Percentiles rank a stretch among this genome's conserved stretches.
phyloP scores from a whole-genome alignment of 441 rosid species.

The Erodium moschatum region DNA sequence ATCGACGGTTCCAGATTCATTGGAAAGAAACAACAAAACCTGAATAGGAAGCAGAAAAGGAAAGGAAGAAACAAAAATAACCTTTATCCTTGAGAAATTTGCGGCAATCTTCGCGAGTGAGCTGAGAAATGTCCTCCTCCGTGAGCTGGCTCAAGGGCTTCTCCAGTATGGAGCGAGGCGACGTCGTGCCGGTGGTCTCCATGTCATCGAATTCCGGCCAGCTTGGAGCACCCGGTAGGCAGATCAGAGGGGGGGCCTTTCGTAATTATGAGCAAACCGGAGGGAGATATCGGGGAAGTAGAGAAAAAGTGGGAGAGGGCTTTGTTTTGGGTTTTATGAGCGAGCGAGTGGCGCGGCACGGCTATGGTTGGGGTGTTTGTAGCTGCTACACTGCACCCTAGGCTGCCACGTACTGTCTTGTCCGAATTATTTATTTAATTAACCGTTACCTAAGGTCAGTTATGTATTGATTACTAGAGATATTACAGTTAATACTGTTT shows the following conservation, averaged over 20 bases:
- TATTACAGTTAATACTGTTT: neutral
- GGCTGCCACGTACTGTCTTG: slow-evolving; percentile 5
- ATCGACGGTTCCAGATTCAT: neutral
- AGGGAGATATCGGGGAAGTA: neutral
- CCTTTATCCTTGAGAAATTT: slow-evolving; percentile 93
- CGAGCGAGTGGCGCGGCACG: neutral
- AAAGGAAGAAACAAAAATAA: slow-evolving; percentile 15
- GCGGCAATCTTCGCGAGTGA: slow-evolving; percentile 97
- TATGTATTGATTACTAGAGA: neutral
- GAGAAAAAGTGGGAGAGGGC: neutral
- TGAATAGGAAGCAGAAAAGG: neutral
- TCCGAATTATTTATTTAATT: neutral
- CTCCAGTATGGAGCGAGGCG: slow-evolving; percentile 61
- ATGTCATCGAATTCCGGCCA: slow-evolving; percentile 32
- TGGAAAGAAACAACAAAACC: slow-evolving; percentile 4
- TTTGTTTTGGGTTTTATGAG: neutral
- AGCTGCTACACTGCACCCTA: slow-evolving; percentile 9
- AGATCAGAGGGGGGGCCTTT: neutral
- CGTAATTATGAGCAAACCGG: neutral
- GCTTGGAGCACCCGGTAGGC: slow-evolving; percentile 18
- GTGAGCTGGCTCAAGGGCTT: slow-evolving; percentile 78
- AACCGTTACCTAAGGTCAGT: neutral
- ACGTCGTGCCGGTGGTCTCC: slow-evolving; percentile 43
- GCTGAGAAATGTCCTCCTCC: slow-evolving; percentile 96
- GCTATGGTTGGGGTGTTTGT: slow-evolving; percentile 6